Base-by-base conservation (phyloP, 176 grass and related monocot species). In the Ananas comosus region DNA sequence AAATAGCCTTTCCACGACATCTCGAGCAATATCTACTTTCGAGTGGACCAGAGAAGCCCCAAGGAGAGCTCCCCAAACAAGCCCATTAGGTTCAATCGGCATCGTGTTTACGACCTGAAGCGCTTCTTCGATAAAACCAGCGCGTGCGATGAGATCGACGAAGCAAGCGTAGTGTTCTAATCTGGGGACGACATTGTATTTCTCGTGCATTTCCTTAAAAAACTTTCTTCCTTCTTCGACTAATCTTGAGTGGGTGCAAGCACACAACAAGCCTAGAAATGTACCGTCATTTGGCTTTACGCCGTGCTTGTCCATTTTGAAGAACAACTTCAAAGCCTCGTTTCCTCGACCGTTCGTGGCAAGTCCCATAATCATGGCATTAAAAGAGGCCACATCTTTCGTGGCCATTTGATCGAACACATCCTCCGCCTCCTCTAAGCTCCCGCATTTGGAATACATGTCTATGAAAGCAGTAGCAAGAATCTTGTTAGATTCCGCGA, bases 281-380 rank as follows among this genome's bases (percentile, higher is more conserved):
- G 72, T 74, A n/a, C 72, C 72, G 24, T 64, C 13, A 27, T 74
- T 74, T 2, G 58, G 72, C 12, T 64, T 47, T 27, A 64, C 9
- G 11, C 19, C 49, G 13, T 6, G 16, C 72, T 74, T 64, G 47
- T 51, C 58, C 72, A 74, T 64, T 16, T 74, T 58, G 50, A 50
- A 51, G 47, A 74, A 74, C 13, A 74, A 19, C 19, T 24, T 51
- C 42, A 74, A 21, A 74, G 56, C 72, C 12, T 65, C 59, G 10
- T 65, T 61, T 65, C 51, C 59, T 25, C n/a, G 72, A 65, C 47
- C 72, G 51, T 74, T 65, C 18, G 58, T 64, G 11, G 72, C 57
- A 29, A 74, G 21, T 28, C 72, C 72, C 72, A 74, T 74, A 16
- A 74, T 74, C 72, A 74, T 74, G 58, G 58, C 57, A 74, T 74